Conservation (phyloP, 805 yeast species). For the Metschnikowia hibisci region DNA sequence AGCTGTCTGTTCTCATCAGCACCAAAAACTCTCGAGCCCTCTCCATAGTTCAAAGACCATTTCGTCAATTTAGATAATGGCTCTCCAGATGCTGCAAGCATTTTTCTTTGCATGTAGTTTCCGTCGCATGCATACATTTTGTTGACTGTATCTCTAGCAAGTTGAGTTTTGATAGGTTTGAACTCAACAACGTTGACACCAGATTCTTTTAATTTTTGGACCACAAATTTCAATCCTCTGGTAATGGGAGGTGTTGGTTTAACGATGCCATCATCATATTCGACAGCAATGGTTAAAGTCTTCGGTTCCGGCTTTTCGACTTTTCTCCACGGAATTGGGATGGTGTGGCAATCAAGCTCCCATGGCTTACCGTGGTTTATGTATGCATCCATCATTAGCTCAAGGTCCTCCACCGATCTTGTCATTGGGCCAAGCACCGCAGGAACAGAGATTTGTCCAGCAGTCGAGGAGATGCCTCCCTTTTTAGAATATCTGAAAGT, state of each 20-base stretch:
- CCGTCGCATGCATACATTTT: constrained; percentile 66
- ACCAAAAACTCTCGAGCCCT: constrained; percentile 47
- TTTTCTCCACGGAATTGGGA: constrained; percentile 53
- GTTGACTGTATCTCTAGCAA: constrained; percentile 57
- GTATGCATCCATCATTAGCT: constrained; percentile 60
- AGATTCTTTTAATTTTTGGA: constrained; percentile 50
- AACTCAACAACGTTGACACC: constrained; percentile 56
- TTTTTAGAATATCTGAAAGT: constrained; percentile 43
- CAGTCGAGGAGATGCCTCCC: constrained; percentile 52
- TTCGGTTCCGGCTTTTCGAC: constrained; percentile 38
- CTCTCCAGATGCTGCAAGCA: constrained; percentile 61
- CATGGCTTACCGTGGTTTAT: constrained; percentile 65
- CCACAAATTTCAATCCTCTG: constrained; percentile 50
- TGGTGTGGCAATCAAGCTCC: constrained; percentile 45
- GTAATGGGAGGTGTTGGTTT: constrained; percentile 64
- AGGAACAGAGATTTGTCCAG: constrained; percentile 62
- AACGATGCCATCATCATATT: constrained; percentile 62
- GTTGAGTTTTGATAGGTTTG: constrained; percentile 53
- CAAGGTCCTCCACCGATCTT: constrained; percentile 61
- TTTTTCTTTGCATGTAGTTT: constrained; percentile 49
- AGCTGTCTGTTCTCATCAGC: constrained; percentile 53
- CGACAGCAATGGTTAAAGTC: constrained; percentile 54
- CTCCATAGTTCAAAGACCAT: constrained; percentile 56
- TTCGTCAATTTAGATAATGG: constrained; percentile 62
- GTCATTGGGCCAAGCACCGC: constrained; percentile 70